Conservation (phyloP, 2,329 filamentous ascomycete species). For the Fusarium tanahbumbuense region DNA sequence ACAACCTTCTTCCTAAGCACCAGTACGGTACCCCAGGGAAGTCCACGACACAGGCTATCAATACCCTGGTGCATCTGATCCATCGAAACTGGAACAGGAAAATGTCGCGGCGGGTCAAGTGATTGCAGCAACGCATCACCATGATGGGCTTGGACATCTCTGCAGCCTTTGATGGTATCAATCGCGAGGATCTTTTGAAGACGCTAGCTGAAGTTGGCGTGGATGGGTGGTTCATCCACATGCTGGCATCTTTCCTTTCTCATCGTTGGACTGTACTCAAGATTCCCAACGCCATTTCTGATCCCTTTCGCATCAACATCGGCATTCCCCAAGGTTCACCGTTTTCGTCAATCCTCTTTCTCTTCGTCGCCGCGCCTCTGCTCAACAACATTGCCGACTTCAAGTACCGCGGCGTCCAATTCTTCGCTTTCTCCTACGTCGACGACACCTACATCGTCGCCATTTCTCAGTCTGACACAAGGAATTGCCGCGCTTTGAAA, state of each 20-base stretch:
- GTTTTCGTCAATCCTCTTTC: slow-evolving; percentile 21
- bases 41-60: not conserved
- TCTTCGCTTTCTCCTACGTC: not conserved
- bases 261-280: slow-evolving; percentile 1
- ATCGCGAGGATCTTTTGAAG: not conserved
- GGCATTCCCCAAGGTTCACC: slow-evolving; percentile 31
- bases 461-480: not conserved
- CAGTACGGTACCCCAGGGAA: not conserved
- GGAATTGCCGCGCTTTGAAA: not conserved
- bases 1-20: not conserved
- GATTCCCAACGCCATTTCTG: not conserved
- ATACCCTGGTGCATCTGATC: not conserved
- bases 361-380: slow-evolving; percentile 13
- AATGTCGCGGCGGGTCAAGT: not conserved
- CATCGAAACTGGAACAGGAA: not conserved
- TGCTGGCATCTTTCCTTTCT: slow-evolving; percentile 17
- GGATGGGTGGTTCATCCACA: not conserved
- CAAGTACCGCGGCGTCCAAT: no score
- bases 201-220: not conserved
- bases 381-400: no score
- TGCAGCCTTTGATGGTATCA: slow-evolving; percentile 14
- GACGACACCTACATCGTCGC: not conserved
- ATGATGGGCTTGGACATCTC: slow-evolving; percentile 19
- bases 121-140: not conserved
- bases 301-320: not conserved